Conservation (phyloP, 1,284 basidiomycete species). For the Rhodotorula glutinis region DNA sequence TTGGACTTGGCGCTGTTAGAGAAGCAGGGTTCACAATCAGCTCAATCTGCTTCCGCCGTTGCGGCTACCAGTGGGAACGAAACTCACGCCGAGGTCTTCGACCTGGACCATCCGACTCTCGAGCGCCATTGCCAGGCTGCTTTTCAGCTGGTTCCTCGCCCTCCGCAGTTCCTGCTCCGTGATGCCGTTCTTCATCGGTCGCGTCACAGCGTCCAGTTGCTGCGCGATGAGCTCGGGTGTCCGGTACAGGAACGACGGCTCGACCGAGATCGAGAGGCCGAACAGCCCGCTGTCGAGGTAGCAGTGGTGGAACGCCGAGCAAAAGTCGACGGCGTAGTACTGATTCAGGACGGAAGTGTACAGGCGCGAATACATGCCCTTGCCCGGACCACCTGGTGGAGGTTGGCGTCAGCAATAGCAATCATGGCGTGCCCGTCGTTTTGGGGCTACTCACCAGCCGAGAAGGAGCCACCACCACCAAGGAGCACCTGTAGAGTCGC, state of each 20-base stretch:
- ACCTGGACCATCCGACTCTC: constrained; percentile 88
- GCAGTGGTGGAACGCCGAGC: constrained; percentile 97
- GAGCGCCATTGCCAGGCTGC: constrained; percentile 89
- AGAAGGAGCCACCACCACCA: constrained; percentile 93
- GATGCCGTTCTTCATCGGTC: constrained; percentile 52
- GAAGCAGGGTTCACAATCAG: not conserved
- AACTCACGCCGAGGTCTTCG: constrained; percentile 81
- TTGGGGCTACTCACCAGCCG: constrained; percentile 62
- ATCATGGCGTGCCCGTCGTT: not conserved
- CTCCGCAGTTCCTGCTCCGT: constrained; percentile 69
- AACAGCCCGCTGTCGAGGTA: constrained; percentile 93
- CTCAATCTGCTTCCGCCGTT: not conserved
- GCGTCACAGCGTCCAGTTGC: constrained; percentile 59
- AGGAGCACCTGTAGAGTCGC: constrained; percentile 94
- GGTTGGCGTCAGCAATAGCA: not conserved
- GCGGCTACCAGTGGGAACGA: too few species aligned
- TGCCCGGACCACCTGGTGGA: constrained; percentile 78
- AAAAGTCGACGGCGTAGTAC: constrained; percentile 90
- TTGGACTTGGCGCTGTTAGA: constrained; percentile 62
- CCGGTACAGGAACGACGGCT: constrained; percentile 56
- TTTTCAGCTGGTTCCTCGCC: constrained; percentile 95
- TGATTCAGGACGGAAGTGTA: constrained; percentile 98
- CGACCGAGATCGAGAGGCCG: constrained; percentile 86
- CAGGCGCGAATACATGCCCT: constrained; percentile 97
- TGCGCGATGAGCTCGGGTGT: constrained; percentile 72